These are phyloP conservation scores for Thermochaetoides thermophila DNA, from an alignment of 495 filamentous ascomycete species.

Conservation along the genomic window DNA sequence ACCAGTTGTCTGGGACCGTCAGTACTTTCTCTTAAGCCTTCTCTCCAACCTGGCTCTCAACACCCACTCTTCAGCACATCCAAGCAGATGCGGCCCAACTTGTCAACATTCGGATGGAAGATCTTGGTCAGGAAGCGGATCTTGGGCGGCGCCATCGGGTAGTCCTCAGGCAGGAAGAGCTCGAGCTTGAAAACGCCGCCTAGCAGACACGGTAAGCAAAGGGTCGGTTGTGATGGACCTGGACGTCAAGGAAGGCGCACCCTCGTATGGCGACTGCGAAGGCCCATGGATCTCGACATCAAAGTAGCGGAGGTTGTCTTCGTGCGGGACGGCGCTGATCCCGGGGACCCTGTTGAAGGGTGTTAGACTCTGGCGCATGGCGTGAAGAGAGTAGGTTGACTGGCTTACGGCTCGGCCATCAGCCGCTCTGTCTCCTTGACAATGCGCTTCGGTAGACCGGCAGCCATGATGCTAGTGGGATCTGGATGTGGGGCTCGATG, in stretches of 20 bases:
- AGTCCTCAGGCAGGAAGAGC: constrained; percentile 97
- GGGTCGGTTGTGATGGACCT: no score
- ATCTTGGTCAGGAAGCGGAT: constrained; percentile 98
- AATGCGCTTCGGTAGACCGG: constrained; percentile 94
- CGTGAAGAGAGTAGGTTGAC: constrained; percentile 1
- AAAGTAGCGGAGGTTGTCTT: constrained; percentile 96
- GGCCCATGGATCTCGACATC: constrained; percentile 96
- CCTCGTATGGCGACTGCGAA: constrained; percentile 84
- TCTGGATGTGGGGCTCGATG: no score
- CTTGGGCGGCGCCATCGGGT: constrained; percentile 97
- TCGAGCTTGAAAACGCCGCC: constrained; percentile 95
- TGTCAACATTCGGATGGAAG: constrained; percentile 98
- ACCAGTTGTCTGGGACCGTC: constrained; percentile 96
- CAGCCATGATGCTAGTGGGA: no score
- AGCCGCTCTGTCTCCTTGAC: constrained; percentile 97
- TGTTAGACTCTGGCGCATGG: no score
- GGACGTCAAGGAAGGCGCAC: no score
- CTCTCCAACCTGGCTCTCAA: no score
- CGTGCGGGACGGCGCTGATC: constrained; percentile 94
- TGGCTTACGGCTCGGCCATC: constrained; percentile 81
- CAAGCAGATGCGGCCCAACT: constrained; percentile 88
- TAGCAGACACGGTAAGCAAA: not conserved
- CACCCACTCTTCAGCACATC: constrained; percentile 92
- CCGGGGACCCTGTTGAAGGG: constrained; percentile 59
- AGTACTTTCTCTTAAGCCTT: no score